Conservation (phyloP, 106 monocot species). For the Dactylorhiza incarnata region DNA sequence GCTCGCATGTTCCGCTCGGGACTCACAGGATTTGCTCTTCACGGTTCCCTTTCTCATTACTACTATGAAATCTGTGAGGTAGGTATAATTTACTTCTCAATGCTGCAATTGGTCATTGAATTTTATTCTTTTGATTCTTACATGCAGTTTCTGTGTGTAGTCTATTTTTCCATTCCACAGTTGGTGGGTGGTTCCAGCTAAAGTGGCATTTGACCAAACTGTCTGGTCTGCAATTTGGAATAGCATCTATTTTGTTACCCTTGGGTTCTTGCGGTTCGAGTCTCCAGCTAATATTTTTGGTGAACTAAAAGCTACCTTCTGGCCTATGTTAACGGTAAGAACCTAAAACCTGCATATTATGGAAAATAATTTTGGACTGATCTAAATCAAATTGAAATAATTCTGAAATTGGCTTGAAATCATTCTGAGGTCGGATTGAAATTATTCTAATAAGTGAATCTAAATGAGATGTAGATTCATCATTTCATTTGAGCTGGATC, state of each 20-base stretch:
- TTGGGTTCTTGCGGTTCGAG: constrained; percentile 80
- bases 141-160: constrained; percentile 25
- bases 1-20: constrained; percentile 86
- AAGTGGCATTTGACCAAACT: constrained; percentile 86
- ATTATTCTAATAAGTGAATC: no score
- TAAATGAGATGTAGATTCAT: no score
- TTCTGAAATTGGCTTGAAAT: no score
- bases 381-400: no score
- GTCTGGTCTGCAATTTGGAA: constrained; percentile 90
- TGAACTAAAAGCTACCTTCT: constrained; percentile 76
- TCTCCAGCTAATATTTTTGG: constrained; percentile 52
- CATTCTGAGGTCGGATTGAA: no score
- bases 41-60: constrained; percentile 96
- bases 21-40: constrained; percentile 79
- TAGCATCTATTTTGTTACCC: constrained; percentile 69
- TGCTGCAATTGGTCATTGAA: neutral
- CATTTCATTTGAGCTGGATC: no score
- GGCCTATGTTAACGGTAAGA: constrained; percentile 91
- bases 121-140: neutral
- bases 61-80: constrained; percentile 96
- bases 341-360: constrained; percentile 4
- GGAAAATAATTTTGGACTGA: neutral
- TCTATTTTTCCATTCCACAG: constrained; percentile 78
- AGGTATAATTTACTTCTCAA: neutral
- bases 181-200: constrained; percentile 95